phyloP scores from a whole-genome alignment of 2,329 filamentous ascomycete species.

The Neoarthrinium moseri region DNA sequence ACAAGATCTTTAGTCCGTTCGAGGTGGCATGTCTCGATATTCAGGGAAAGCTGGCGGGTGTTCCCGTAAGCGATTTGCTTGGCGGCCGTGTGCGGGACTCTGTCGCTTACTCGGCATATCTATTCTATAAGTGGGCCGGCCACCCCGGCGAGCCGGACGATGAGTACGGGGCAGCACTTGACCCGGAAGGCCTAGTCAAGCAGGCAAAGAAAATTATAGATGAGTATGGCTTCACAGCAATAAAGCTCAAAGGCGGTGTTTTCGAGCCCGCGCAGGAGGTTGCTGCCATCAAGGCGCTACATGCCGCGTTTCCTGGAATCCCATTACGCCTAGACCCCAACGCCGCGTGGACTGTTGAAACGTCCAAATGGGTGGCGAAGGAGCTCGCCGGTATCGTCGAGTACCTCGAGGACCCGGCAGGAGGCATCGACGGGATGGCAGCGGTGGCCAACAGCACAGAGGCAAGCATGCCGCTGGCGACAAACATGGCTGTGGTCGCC shows the following conservation, averaged over 20 bases:
- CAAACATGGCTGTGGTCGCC: slow-evolving; percentile 42
- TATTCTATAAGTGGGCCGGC: slow-evolving; percentile 42
- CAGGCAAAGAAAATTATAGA: slow-evolving; percentile 36
- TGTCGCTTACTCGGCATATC: slow-evolving; percentile 41
- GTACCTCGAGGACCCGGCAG: slow-evolving; percentile 39
- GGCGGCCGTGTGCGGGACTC: slow-evolving; percentile 36
- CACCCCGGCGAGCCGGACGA: slow-evolving; percentile 37
- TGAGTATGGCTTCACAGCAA: slow-evolving; percentile 42
- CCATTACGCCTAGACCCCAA: slow-evolving; percentile 37
- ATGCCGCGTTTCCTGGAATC: slow-evolving; percentile 31
- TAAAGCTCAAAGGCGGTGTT: slow-evolving; percentile 42
- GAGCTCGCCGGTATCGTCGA: slow-evolving; percentile 35
- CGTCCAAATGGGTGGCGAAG: slow-evolving; percentile 36
- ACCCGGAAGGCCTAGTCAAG: slow-evolving; percentile 30
- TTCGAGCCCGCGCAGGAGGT: slow-evolving; percentile 38
- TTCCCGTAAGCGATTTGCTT: slow-evolving; percentile 37
- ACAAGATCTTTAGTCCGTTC: slow-evolving; percentile 41
- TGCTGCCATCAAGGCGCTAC: slow-evolving; percentile 35
- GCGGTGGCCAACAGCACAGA: slow-evolving; percentile 34
- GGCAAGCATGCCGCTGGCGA: slow-evolving; percentile 39
- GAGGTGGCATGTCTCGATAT: slow-evolving; percentile 41
- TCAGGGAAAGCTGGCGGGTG: slow-evolving; percentile 37
- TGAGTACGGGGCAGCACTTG: slow-evolving; percentile 36
- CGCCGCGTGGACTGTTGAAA: slow-evolving; percentile 37
- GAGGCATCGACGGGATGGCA: slow-evolving; percentile 40